phyloP scores from a whole-genome alignment of 1,284 basidiomycete species.

The Tilletia setariae region DNA sequence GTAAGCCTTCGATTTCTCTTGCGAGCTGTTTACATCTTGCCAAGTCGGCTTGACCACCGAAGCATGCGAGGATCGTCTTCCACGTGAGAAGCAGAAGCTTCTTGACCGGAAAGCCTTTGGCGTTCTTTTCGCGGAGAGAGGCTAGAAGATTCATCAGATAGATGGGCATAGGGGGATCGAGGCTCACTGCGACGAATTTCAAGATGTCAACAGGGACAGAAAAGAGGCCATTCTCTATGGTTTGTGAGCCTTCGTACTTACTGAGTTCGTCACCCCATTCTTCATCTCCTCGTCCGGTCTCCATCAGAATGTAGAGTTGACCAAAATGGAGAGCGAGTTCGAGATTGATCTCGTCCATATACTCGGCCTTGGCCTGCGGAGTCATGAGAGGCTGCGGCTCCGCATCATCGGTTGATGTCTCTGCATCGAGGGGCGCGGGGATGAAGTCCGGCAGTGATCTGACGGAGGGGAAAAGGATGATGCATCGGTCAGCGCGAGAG shows the following conservation, averaged over 20 bases:
- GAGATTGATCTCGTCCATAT: conserved; percentile 52
- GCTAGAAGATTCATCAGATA: conserved; percentile 87
- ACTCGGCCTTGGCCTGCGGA: conserved; percentile 47
- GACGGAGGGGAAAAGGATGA: neutral
- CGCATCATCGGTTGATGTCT: conserved; percentile 20
- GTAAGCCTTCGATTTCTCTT: conserved; percentile 68
- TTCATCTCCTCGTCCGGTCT: conserved; percentile 43
- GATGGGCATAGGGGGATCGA: conserved; percentile 89
- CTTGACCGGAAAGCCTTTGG: conserved; percentile 65
- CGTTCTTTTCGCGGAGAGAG: conserved; percentile 84
- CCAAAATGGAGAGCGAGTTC: conserved; percentile 51
- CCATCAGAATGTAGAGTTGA: conserved; percentile 52
- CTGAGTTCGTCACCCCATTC: conserved; percentile 48
- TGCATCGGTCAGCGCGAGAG: conserved; percentile 56
- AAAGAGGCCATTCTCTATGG: neutral
- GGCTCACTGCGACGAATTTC: conserved; percentile 53
- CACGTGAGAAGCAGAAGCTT: conserved; percentile 87
- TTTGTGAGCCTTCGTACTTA: neutral
- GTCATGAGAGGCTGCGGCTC: conserved; percentile 40
- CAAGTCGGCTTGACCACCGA: conserved; percentile 86
- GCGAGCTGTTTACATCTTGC: conserved; percentile 77
- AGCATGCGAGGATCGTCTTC: conserved; percentile 88
- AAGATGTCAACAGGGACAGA: neutral
- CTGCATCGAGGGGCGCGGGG: conserved; percentile 25
- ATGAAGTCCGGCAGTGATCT: conserved; percentile 50